These are phyloP conservation scores for Teratosphaeria nubilosa DNA, from an alignment of 2,329 filamentous ascomycete species.

Conservation along the genomic window DNA sequence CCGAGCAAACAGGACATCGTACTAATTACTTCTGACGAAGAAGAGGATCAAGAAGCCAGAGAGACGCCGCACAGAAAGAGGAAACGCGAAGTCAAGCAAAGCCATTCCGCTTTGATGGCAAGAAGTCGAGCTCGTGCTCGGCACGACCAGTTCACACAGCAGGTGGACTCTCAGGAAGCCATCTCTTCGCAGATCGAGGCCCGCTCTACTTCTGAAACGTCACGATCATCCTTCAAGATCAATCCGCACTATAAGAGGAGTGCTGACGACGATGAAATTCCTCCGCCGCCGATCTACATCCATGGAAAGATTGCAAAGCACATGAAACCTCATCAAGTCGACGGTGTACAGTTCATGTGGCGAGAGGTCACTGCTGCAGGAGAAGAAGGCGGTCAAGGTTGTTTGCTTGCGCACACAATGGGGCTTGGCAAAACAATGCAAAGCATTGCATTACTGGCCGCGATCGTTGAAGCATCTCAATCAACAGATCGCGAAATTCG, in stretches of 20 bases:
- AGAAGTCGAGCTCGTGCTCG: slow-evolving; percentile 11
- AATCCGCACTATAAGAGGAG: slow-evolving; percentile 50
- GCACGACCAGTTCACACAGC: slow-evolving; percentile 9
- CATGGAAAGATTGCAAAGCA: slow-evolving; percentile 50
- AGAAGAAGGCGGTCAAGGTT: slow-evolving; percentile 54
- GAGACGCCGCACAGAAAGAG: slow-evolving; percentile 10
- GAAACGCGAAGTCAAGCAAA: slow-evolving; percentile 10
- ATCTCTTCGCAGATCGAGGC: slow-evolving; percentile 12
- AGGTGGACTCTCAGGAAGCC: slow-evolving; percentile 10
- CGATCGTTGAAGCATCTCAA: slow-evolving; percentile 55
- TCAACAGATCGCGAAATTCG: slow-evolving; percentile 49
- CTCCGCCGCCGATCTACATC: slow-evolving; percentile 47
- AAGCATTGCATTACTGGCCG: slow-evolving; percentile 66
- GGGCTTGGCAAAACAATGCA: slow-evolving; percentile 90
- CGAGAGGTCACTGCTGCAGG: slow-evolving; percentile 55
- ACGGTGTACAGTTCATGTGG: slow-evolving; percentile 82
- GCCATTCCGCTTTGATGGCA: slow-evolving; percentile 8
- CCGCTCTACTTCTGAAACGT: slow-evolving; percentile 12
- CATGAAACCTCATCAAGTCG: slow-evolving; percentile 72
- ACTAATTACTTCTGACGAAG: neutral
- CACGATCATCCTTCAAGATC: slow-evolving; percentile 43
- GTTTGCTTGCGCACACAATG: slow-evolving; percentile 81
- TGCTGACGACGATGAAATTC: slow-evolving; percentile 36
- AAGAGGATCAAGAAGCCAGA: slow-evolving; percentile 2
- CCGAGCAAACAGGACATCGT: neutral